phyloP scores from a whole-genome alignment of 768 basidiomycete species.

The Collybiopsis luxurians region DNA sequence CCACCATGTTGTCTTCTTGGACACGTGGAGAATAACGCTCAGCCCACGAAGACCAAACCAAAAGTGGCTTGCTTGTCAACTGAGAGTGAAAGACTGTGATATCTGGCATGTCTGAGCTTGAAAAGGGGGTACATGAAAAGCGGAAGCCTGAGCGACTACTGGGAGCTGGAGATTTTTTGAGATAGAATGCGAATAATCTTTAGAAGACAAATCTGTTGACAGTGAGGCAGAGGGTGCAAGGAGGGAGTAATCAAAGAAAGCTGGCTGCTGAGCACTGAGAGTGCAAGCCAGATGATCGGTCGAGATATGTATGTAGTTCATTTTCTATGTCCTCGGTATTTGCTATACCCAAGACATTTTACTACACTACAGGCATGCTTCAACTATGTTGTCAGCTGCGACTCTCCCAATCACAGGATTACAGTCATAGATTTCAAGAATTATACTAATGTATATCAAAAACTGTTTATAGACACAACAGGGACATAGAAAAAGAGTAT shows the following conservation, averaged over 20 bases:
- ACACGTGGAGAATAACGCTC: conserved; percentile 63
- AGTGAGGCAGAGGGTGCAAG: neutral
- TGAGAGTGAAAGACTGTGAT: neutral
- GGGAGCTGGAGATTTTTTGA: neutral
- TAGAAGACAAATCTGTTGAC: neutral
- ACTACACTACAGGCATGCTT: too few species aligned
- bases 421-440: too few species aligned
- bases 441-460: too few species aligned
- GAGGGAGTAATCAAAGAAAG: neutral
- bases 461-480: too few species aligned
- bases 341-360: too few species aligned
- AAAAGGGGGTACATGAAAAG: neutral
- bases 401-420: too few species aligned
- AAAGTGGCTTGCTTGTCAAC: neutral
- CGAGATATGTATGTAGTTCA: too few species aligned
- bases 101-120: neutral
- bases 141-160: neutral
- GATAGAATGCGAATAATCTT: too few species aligned
- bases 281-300: too few species aligned
- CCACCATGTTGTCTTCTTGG: conserved; percentile 80
- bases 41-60: conserved; percentile 62
- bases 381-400: too few species aligned
- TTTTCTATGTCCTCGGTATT: too few species aligned
- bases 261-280: neutral
- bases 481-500: too few species aligned